These are phyloP conservation scores for Trichocladium antarcticum DNA, from an alignment of 495 filamentous ascomycete species.

Conservation along the genomic window DNA sequence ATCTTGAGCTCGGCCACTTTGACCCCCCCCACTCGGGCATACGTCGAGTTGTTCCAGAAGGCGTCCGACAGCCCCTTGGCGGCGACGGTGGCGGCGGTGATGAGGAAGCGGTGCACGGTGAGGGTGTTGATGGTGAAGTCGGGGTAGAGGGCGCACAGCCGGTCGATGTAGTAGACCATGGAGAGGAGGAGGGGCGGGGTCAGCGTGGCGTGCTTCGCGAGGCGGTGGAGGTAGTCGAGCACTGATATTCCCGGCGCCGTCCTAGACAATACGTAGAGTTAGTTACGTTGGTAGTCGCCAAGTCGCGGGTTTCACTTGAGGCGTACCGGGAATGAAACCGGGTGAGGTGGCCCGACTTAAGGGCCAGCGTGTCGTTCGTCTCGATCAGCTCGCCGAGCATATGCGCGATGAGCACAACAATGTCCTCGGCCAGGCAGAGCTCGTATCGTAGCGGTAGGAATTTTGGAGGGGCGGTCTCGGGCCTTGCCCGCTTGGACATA, in stretches of 20 bases:
- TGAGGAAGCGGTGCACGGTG: conserved; percentile 94
- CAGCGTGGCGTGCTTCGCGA: conserved; percentile 88
- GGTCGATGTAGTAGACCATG: conserved; percentile 98
- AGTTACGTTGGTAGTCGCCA: not conserved
- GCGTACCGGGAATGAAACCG: conserved; percentile 83
- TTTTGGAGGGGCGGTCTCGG: conserved; percentile 42
- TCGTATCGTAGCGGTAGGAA: conserved; percentile 68
- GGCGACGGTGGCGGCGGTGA: conserved; percentile 88
- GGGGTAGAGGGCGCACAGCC: conserved; percentile 81
- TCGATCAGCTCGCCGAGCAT: conserved; percentile 92
- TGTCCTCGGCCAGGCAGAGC: conserved; percentile 62
- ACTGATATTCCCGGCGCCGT: conserved; percentile 92
- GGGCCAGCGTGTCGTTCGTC: conserved; percentile 79
- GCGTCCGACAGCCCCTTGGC: conserved; percentile 91
- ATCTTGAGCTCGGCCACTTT: conserved; percentile 77
- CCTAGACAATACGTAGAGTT: conserved; percentile 26
- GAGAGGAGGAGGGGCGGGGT: conserved; percentile 92
- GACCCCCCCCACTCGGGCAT: conserved; percentile 87
- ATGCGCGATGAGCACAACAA: conserved; percentile 81
- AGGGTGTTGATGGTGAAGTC: conserved; percentile 90
- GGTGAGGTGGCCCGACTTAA: conserved; percentile 73
- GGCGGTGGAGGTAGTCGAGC: conserved; percentile 77
- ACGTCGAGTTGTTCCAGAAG: conserved; percentile 96
- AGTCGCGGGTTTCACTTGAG: not conserved
- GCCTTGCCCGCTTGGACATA: conserved; percentile 40